Evolutionary conservation across 805 yeast species (phyloP).

Genomic region (Sporopachydermia lactativora): DNA sequence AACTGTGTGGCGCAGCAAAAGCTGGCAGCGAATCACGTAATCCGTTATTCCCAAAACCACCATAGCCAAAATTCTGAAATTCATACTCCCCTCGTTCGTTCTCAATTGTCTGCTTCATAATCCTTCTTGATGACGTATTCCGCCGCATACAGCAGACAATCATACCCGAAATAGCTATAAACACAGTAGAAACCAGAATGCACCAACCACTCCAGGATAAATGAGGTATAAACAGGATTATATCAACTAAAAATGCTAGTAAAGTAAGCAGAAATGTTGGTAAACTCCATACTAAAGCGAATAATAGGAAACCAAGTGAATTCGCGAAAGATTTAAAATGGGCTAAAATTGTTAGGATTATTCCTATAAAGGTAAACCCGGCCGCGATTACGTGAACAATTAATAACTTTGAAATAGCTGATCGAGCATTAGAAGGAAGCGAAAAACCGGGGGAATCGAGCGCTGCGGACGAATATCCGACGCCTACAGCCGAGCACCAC

Average conservation of each 20-base stretch:
- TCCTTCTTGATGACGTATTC: constrained; percentile 29
- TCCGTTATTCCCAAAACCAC: too few species aligned
- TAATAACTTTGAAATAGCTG: constrained; percentile 41
- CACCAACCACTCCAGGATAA: constrained; percentile 81
- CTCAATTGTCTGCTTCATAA: too few species aligned
- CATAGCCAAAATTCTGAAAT: too few species aligned
- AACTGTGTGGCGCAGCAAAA: not conserved
- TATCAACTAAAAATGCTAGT: constrained; percentile 70
- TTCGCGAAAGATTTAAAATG: constrained; percentile 23
- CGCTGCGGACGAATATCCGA: constrained; percentile 33
- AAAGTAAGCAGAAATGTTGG: constrained; percentile 58
- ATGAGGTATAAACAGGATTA: constrained; percentile 61
- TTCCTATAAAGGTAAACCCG: constrained; percentile 34
- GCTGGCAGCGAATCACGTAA: not conserved
- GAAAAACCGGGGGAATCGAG: constrained; percentile 25
- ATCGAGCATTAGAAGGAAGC: constrained; percentile 46
- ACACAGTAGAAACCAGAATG: constrained; percentile 50
- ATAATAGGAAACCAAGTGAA: constrained; percentile 30
- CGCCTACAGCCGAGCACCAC: constrained; percentile 25
- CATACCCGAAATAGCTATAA: constrained; percentile 49
- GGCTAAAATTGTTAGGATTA: constrained; percentile 26
- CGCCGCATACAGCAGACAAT: constrained; percentile 62
- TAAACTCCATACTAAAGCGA: constrained; percentile 42
- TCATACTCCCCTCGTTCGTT: too few species aligned
- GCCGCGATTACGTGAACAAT: constrained; percentile 57